These are phyloP conservation scores for Paraconiothyrium sp. DNA, from an alignment of 2,329 filamentous ascomycete genomes.

Conservation along the genomic window DNA sequence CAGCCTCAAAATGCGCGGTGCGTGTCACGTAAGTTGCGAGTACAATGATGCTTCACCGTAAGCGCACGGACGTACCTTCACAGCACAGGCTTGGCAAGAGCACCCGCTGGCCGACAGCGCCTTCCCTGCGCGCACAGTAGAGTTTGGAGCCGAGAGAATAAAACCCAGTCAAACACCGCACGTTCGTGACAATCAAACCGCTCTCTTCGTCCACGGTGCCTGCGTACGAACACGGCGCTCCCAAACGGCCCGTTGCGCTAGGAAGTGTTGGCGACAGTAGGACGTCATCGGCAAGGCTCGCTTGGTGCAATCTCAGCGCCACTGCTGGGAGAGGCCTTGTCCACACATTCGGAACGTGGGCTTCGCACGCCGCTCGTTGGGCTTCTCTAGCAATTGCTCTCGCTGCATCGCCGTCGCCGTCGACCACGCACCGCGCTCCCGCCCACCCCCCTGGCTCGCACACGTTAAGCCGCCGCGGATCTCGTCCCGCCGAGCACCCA, in stretches of 20 bases:
- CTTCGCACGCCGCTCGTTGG: conserved; percentile 22
- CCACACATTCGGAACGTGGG: conserved; percentile 39
- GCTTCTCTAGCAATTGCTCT: conserved; percentile 26
- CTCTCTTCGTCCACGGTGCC: neutral
- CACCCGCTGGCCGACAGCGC: conserved; percentile 12
- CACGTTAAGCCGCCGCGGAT: conserved; percentile 30
- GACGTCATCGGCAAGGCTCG: conserved; percentile 24
- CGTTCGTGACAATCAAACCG: neutral
- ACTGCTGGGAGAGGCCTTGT: conserved; percentile 11
- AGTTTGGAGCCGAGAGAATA: neutral
- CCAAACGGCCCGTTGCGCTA: conserved; percentile 2
- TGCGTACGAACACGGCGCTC: neutral
- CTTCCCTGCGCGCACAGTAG: conserved; percentile 9
- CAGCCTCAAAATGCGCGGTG: conserved; percentile 11
- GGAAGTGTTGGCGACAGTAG: conserved; percentile 2
- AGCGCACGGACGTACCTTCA: conserved; percentile 25
- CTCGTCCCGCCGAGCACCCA: conserved; percentile 30
- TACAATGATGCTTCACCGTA: neutral
- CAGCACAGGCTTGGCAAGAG: conserved; percentile 18
- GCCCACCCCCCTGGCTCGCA: conserved; percentile 22
- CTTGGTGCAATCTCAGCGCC: conserved; percentile 21
- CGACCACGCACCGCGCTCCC: conserved; percentile 20
- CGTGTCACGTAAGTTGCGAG: neutral
- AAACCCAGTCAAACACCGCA: neutral
- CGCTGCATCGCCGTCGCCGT: conserved; percentile 33